Conservation (phyloP, 1,139 yeast species). For the Debaryomyces subglobosus region DNA sequence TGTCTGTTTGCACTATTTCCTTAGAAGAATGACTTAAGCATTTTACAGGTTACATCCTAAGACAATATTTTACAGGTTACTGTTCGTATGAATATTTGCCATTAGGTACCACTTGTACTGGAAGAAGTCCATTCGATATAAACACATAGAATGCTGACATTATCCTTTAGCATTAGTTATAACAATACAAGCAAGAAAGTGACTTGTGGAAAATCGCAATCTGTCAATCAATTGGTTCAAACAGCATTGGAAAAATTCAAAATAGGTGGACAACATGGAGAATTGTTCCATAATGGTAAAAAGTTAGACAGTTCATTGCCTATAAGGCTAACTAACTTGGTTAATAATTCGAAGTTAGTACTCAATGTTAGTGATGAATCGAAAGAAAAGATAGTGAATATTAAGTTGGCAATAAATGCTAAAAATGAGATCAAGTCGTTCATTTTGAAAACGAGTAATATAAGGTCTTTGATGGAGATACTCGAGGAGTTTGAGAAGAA, state of each 20-base stretch:
- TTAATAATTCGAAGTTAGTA: constrained; percentile 35
- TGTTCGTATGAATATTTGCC: not conserved
- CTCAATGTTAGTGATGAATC: constrained; percentile 21
- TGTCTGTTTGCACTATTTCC: not conserved
- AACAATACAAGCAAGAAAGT: constrained; percentile 28
- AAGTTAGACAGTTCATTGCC: constrained; percentile 36
- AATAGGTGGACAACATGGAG: constrained; percentile 24
- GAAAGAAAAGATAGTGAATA: constrained; percentile 22
- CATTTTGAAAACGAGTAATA: constrained; percentile 14
- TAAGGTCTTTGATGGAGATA: constrained; percentile 15
- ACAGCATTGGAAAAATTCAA: constrained; percentile 31
- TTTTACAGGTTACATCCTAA: constrained; percentile 1
- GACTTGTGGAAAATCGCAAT: constrained; percentile 23
- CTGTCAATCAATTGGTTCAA: constrained; percentile 34
- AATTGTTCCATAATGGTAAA: constrained; percentile 32
- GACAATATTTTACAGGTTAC: constrained; percentile 1
- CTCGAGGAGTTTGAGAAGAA: constrained; percentile 15
- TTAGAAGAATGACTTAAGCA: not conserved
- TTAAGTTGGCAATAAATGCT: constrained; percentile 25
- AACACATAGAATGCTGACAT: constrained; percentile 23
- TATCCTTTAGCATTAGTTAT: constrained; percentile 27
- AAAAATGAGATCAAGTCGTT: constrained; percentile 16
- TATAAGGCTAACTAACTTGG: constrained; percentile 35
- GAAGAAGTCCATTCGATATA: not conserved
- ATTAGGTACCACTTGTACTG: not conserved